Percentiles rank a stretch among this genome's conserved stretches.
Evolutionary conservation across 768 basidiomycete genomes (phyloP).

Genomic region (Lanmaoa rubissima): DNA sequence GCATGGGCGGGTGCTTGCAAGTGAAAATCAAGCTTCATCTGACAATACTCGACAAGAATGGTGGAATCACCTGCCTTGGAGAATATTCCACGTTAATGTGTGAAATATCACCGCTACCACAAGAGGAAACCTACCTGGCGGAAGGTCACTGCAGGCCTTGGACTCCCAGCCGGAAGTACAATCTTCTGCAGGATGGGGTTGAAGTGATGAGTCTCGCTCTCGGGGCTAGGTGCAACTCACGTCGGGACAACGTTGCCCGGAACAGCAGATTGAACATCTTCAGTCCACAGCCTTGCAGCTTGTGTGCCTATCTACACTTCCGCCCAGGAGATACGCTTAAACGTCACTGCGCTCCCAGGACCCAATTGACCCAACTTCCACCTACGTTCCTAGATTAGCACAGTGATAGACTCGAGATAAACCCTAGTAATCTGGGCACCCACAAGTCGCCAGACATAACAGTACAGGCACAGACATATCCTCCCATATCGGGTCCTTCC

Average conservation of each 20-base stretch:
- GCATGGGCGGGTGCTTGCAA: slow-evolving; percentile 59
- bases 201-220: not conserved
- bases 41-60: slow-evolving; percentile 63
- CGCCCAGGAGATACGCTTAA: slow-evolving; percentile 48
- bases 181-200: slow-evolving; percentile 14
- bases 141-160: slow-evolving; percentile 41
- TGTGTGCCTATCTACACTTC: slow-evolving; percentile 33
- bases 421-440: slow-evolving; percentile 11
- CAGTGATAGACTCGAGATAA: not conserved
- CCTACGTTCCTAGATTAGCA: slow-evolving; percentile 30
- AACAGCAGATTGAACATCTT: slow-evolving; percentile 16
- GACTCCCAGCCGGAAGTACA: slow-evolving; percentile 1
- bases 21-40: slow-evolving; percentile 49
- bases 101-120: not conserved
- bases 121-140: slow-evolving; percentile 44
- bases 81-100: not conserved
- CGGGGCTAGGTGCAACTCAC: not conserved
- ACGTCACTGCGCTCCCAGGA: slow-evolving; percentile 55
- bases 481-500: slow-evolving; percentile 65
- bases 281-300: slow-evolving; percentile 33
- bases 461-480: slow-evolving; percentile 57
- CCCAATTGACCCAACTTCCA: slow-evolving; percentile 70
- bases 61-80: slow-evolving; percentile 60
- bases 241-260: not conserved
- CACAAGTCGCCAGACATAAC: slow-evolving; percentile 52